Evolutionary conservation across 2,329 filamentous ascomycete species (phyloP), one percentile per base, ranked within the genome.

Genomic region (Helotiales sp.): DNA sequence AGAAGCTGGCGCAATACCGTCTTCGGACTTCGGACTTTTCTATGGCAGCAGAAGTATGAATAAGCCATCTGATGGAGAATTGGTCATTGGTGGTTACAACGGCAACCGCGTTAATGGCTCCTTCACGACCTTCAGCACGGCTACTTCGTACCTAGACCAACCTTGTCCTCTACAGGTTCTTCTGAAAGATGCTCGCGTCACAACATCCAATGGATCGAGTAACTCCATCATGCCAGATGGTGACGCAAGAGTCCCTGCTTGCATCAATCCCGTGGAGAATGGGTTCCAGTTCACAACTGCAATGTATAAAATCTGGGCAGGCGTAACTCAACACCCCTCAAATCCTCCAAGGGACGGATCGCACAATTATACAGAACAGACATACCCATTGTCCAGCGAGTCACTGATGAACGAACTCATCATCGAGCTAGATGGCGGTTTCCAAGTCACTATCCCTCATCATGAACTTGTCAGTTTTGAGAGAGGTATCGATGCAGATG

Each of bases 31-130:
- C 19, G 19, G 38, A 10, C 19, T 42, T 13, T 42, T 24, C 22
- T 42, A 42, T 42, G 38, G 38, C 38, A 42, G 38, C 38, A 42
- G 38, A 42, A 42, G 38, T 22, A 42, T 42, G 38, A n/a, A 42
- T n/a, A 15, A 42, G 12, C 38, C 38, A 7, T 24, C 22, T 9
- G 19, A 25, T n/a, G 38, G 38, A 24, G 38, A 42, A n/a, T 12
- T 42, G 22, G 17, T 42, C 38, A 24, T 42, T 22, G 38, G 38
- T 2, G 38, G 17, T 17, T 42, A 42, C 15, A 42, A 42, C 9
- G 25, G 38, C 38, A 42, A 25, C 15, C 17, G 38, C 12, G 17
- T 25, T 22, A 42, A 42, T 25, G 38, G 38, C 2, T 24, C 38
- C 19, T 42, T 42, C 13, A 13, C 38, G 25, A 42, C 24, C 38